A percentile compares a stretch with the other conserved stretches of the same genome.
These are phyloP conservation scores for Mucor racemosus DNA, from an alignment of 371 early-diverging fungal species.

Conservation along the genomic window DNA sequence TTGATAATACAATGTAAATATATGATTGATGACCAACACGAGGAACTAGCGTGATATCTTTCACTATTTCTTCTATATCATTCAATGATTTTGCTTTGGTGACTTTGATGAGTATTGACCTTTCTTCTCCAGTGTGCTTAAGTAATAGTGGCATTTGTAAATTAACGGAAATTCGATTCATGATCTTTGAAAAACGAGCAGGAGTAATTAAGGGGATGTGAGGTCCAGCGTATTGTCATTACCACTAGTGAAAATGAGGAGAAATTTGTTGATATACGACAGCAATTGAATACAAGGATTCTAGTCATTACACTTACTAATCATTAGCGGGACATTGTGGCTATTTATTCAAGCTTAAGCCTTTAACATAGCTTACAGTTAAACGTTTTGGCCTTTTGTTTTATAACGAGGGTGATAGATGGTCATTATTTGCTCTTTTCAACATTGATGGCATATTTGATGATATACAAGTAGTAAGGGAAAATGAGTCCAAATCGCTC, in stretches of 20 bases:
- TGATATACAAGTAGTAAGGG: no score
- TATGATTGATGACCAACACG: slow-evolving; percentile 14
- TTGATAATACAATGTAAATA: slow-evolving; percentile 19
- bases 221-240: no score
- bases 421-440: slow-evolving; percentile 11
- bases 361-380: slow-evolving; percentile 18
- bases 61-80: slow-evolving; percentile 18
- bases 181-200: slow-evolving; percentile 14
- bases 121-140: slow-evolving; percentile 17
- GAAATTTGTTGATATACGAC: slow-evolving; percentile 19
- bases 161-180: slow-evolving; percentile 12
- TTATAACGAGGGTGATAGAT: slow-evolving; percentile 9
- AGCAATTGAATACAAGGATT: slow-evolving; percentile 12
- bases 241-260: slow-evolving; percentile 19
- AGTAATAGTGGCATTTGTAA: slow-evolving; percentile 18
- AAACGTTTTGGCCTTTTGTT: slow-evolving; percentile 19
- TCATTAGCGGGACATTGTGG: slow-evolving; percentile 15
- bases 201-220: no score
- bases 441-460: slow-evolving; percentile 19
- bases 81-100: slow-evolving; percentile 16
- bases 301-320: slow-evolving; percentile 20
- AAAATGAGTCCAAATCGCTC: no score
- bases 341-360: slow-evolving; percentile 12
- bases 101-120: slow-evolving; percentile 16
- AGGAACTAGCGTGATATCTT: slow-evolving; percentile 17